phyloP scores from a whole-genome alignment of 2,329 filamentous ascomycete species.

The Colletotrichum tanaceti region DNA sequence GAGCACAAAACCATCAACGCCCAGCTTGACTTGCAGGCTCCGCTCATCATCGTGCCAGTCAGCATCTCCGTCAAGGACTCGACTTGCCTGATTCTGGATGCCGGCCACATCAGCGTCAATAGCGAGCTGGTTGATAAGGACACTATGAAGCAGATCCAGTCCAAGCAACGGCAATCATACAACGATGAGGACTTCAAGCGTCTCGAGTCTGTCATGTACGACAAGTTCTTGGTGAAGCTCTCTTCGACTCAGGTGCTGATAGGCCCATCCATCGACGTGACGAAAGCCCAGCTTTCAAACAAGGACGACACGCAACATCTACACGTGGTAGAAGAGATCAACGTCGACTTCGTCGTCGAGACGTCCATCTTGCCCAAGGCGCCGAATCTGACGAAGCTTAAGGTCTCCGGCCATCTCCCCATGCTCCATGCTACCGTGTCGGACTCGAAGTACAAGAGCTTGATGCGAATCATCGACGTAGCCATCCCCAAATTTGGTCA shows the following conservation, averaged over 20 bases:
- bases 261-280: slow-evolving; percentile 90
- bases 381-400: slow-evolving; percentile 90
- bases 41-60: slow-evolving; percentile 95
- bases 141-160: slow-evolving; percentile 89
- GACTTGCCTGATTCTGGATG: slow-evolving; percentile 93
- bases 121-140: slow-evolving; percentile 93
- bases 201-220: slow-evolving; percentile 95
- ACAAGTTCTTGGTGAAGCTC: slow-evolving; percentile 93
- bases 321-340: slow-evolving; percentile 96
- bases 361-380: slow-evolving; percentile 97
- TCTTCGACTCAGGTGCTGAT: slow-evolving; percentile 96
- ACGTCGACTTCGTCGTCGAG: slow-evolving; percentile 96
- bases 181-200: slow-evolving; percentile 89
- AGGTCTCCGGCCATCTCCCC: slow-evolving; percentile 90
- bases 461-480: slow-evolving; percentile 97
- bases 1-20: slow-evolving; percentile 99
- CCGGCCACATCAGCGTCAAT: slow-evolving; percentile 93
- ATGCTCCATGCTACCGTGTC: slow-evolving; percentile 92
- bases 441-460: slow-evolving; percentile 94
- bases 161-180: slow-evolving; percentile 88
- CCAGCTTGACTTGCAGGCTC: slow-evolving; percentile 93
- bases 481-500: slow-evolving; percentile 84
- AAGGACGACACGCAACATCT: slow-evolving; percentile 76
- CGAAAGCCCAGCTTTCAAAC: slow-evolving; percentile 81
- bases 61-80: slow-evolving; percentile 85